These are phyloP conservation scores for Phytophthora citrophthora DNA, from an alignment of 352 stramenopile genomes.

Conservation along the genomic window DNA sequence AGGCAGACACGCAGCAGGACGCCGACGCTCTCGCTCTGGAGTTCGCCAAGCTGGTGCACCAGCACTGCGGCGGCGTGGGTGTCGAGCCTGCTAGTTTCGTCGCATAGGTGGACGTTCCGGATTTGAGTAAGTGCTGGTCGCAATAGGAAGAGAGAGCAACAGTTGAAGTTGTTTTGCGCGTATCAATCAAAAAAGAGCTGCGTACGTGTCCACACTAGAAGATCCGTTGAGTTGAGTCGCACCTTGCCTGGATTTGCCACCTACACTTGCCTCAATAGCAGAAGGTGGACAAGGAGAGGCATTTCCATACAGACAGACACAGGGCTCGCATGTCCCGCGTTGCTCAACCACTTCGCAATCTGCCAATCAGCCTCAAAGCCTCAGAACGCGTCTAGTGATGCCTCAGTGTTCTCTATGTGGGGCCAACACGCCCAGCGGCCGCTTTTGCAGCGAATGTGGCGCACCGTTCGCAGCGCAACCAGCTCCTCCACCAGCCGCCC, in stretches of 20 bases:
- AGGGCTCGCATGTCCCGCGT: slow-evolving; percentile 2
- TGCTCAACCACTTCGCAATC: slow-evolving; percentile 13
- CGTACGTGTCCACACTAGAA: slow-evolving; percentile 3
- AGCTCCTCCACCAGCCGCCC: background rate
- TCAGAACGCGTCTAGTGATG: slow-evolving; percentile 12
- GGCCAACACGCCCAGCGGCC: slow-evolving; percentile 26
- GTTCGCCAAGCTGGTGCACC: slow-evolving; percentile 82
- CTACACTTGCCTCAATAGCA: background rate
- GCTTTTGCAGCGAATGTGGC: slow-evolving; percentile 45
- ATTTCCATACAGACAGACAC: background rate
- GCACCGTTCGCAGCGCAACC: slow-evolving; percentile 19
- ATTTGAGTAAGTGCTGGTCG: slow-evolving; percentile 15
- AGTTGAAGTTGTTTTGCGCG: slow-evolving; percentile 15
- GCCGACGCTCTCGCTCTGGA: slow-evolving; percentile 91
- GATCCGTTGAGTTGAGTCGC: slow-evolving; percentile 11
- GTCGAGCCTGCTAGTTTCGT: slow-evolving; percentile 71
- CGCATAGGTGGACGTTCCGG: slow-evolving; percentile 42
- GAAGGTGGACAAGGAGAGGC: slow-evolving; percentile 14
- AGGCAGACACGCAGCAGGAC: slow-evolving; percentile 90
- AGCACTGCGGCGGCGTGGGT: slow-evolving; percentile 78
- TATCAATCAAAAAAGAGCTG: slow-evolving; percentile 12
- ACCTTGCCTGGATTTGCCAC: slow-evolving; percentile 15
- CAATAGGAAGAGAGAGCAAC: background rate
- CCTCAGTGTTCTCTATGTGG: slow-evolving; percentile 18
- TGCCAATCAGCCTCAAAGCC: slow-evolving; percentile 9